Conservation (phyloP, 768 basidiomycete genomes). For the Lyophyllum shimeji region DNA sequence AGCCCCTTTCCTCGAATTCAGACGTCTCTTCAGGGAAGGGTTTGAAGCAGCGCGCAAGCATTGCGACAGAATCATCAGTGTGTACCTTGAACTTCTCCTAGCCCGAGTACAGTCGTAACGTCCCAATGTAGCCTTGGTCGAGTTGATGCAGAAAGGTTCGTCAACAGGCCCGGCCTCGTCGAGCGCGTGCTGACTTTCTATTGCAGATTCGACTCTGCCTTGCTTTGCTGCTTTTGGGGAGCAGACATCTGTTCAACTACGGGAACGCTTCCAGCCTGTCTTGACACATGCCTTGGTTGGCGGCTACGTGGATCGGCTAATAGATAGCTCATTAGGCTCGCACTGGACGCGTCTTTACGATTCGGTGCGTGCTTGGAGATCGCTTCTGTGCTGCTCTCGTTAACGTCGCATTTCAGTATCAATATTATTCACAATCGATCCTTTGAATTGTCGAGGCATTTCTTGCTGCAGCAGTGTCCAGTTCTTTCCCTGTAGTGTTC, state of each 20-base stretch:
- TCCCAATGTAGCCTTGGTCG: slow-evolving; percentile 61
- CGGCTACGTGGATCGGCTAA: slow-evolving; percentile 86
- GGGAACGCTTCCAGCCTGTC: slow-evolving; percentile 92
- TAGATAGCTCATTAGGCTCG: slow-evolving; percentile 88
- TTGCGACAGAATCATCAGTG: slow-evolving; percentile 93
- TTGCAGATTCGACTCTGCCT: slow-evolving; percentile 81
- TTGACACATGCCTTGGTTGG: slow-evolving; percentile 83
- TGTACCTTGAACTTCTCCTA: slow-evolving; percentile 25
- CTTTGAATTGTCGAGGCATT: slow-evolving; percentile 31
- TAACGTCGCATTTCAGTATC: slow-evolving; percentile 53
- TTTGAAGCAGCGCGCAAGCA: slow-evolving; percentile 95
- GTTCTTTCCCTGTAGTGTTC: background rate
- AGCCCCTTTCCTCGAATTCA: slow-evolving; percentile 81
- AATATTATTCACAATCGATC: slow-evolving; percentile 93
- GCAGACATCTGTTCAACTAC: slow-evolving; percentile 82
- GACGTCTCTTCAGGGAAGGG: slow-evolving; percentile 83
- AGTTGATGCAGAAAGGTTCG: slow-evolving; percentile 92
- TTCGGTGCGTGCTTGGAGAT: slow-evolving; percentile 59
- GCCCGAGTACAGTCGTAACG: slow-evolving; percentile 1
- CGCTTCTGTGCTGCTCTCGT: background rate
- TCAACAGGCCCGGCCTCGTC: slow-evolving; percentile 20
- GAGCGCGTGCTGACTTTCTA: background rate
- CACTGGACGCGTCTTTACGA: slow-evolving; percentile 97
- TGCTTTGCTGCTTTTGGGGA: slow-evolving; percentile 92
- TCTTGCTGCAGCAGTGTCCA: background rate